Base-by-base conservation (phyloP, 1,284 basidiomycete genomes). In the Paramarasmius palmivorus region DNA sequence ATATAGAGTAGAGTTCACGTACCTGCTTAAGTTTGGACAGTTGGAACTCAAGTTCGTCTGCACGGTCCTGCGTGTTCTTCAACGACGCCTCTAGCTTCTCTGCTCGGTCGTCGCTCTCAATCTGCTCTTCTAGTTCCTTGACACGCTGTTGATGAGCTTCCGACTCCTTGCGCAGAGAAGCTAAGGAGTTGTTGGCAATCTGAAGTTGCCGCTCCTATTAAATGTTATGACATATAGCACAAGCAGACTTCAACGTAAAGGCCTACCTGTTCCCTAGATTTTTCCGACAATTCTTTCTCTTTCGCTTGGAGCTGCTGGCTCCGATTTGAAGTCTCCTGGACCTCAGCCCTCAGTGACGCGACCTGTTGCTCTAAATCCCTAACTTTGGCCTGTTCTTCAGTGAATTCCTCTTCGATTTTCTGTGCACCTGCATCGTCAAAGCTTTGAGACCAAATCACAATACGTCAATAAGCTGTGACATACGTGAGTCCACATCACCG, bases 11-110 rank as follows among this genome's bases (percentile, higher is more conserved):
- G 45, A 55, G 14, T 32, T 36, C 45, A 53, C 70, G 51, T 60
- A 86, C 90, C 80, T 91, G 88, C 61, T 86, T 88, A 39, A 88
- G 68, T 64, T 88, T 90, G 17, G 86, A 84, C 15, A 92, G 71
- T 61, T 89, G 88, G 60, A 90, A 88, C 60, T 91, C 89, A 4
- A 92, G 77, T 63, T 91, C 88, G 56, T 90, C 89, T 2, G 86
- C 86, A 53, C 85, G 86, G 63, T 92, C 83, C 60, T 90, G 88
- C 26, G 85, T 86, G 61, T 90, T 85, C 64, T 84, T 85, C 49
- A 92, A 69, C 3, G 84, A 86, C 40, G 72, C 71, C 63, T 92
- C 89, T 36, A 92, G 68, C 39, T 78, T 76, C 60, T 91, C 90
- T 19, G 84, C 83, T 34, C 88, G 84, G 67, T 92, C 89, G 63